Base-by-base conservation (phyloP, 1,284 basidiomycete species). In the Coriolopsis trogii region DNA sequence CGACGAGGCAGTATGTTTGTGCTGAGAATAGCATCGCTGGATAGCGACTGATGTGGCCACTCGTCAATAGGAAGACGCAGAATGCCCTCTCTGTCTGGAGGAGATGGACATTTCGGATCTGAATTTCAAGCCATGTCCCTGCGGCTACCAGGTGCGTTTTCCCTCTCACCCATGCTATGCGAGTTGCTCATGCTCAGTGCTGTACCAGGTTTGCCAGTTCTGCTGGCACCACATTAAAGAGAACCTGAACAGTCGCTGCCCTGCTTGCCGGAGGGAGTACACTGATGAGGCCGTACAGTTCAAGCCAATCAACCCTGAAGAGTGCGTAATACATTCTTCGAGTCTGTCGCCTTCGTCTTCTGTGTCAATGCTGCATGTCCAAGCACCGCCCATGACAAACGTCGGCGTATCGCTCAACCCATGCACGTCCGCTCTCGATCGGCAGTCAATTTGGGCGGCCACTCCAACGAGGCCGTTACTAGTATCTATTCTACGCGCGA, bases 201-300 rank as follows among this genome's bases (percentile, higher is more conserved):
- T 21, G 12, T 1, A 18, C 3, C 29, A 98, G 95, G 95, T 99
- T 63, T 99, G 97, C 71, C 91, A 95, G 55, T 99, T 99, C 76
- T 99, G 97, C 73, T 99, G 95, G 87, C 93, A 98, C 74, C 95
- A 98, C 74, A 96, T 98, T 82, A 91, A 93, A 78, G 85, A 94
- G 76, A 92, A 97, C 73, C 78, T 97, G 54, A 99, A 99, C 71
- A 90, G 95, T 57, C 86, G 94, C 48, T 99, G 97, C 71, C 97
- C 97, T 33, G 97, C 97, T 29, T 99, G 97, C 74, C 83, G 97
- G 66, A 81, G 95, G 63, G 84, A 91, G 60, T 99, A 99, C 69
- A 91, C 93, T 23, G 93, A 98, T 61, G 91, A 96, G 54, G 82
- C 87, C 39, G 91, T 98, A 33, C 93, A 98, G 69, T 98, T 97